phyloP scores from a whole-genome alignment of 352 stramenopile species.

The Thraustochytrium sp. region DNA sequence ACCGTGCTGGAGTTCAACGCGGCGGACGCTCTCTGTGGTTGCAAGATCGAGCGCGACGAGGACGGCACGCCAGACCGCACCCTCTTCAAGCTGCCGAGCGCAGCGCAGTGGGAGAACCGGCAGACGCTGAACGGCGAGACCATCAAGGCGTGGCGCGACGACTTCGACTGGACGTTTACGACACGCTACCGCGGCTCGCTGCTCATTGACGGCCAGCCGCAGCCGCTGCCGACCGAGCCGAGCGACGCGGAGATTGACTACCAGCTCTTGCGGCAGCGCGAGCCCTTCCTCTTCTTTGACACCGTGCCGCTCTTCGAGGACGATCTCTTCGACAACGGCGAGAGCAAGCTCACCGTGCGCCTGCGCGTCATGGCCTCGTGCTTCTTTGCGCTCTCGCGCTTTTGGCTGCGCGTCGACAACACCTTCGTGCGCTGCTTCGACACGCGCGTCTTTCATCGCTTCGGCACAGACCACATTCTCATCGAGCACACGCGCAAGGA shows the following conservation, averaged over 20 bases:
- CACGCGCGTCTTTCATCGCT: constrained; percentile 55
- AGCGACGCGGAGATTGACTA: constrained; percentile 49
- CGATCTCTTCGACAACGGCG: constrained; percentile 73
- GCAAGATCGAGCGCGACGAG: constrained; percentile 20
- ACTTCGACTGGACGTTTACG: constrained; percentile 47
- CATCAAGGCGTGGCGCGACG: constrained; percentile 27
- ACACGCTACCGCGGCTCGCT: constrained; percentile 24
- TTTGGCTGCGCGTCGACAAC: constrained; percentile 66
- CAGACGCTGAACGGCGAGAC: constrained; percentile 9
- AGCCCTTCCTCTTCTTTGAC: constrained; percentile 71
- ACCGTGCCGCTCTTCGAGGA: constrained; percentile 69
- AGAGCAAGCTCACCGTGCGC: constrained; percentile 63
- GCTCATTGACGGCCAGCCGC: not conserved
- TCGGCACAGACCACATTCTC: constrained; percentile 46
- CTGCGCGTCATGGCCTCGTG: constrained; percentile 69
- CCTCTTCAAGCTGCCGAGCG: constrained; percentile 44
- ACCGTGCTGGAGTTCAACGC: constrained; percentile 45
- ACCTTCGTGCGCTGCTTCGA: constrained; percentile 57
- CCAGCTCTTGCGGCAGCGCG: constrained; percentile 54
- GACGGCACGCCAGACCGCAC: constrained; percentile 37
- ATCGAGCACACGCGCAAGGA: constrained; percentile 37
- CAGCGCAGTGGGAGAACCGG: constrained; percentile 25
- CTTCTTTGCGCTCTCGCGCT: constrained; percentile 63
- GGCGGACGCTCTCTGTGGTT: constrained; percentile 17
- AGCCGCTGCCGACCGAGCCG: not conserved